Base-by-base conservation (phyloP, 164 flowering plant species). In the Piper betle region DNA sequence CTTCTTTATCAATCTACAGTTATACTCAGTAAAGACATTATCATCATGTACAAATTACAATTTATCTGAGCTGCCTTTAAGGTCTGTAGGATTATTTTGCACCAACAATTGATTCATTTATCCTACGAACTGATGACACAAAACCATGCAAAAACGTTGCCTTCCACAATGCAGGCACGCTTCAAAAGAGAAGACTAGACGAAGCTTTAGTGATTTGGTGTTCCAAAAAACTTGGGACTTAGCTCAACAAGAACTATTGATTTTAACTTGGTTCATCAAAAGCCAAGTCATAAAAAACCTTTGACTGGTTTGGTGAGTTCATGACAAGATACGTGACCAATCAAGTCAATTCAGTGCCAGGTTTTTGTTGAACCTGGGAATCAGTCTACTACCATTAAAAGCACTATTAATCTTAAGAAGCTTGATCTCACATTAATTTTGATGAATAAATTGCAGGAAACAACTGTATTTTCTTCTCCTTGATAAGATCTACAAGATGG, bases 381-480 rank as follows among this genome's bases (percentile, higher is more conserved):
- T 46, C 50, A 9, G 50, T 15, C 12, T 0, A 46, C 50, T 46
- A 9, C 11, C 11, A 15, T 46, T 15, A 46, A 15, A 46, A 46
- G 50, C 1, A 46, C 50, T 10, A 46, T 46, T 10, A 3, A 46
- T 10, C 50, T 46, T 46, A 10, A 8, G 7, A 46, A 46, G 50
- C 39, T 9, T 10, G 58, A 39, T 25, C 91, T 82, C 74, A 89
- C 96, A 87, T 25, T 57, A 89, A 71, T 48, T 79, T 61, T 7
- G 73, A 69, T 17, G 98, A 87, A 76, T 78, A 73, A 69, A 89
- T 62, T 55, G 80, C 72, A 63, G 89, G 84, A 74, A 79, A 81
- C 57, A 87, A 61, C 64, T 80, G 84, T 65, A 89, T 76, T 76
- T 68, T 85, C 69, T 80, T 83, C 63, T 73, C 80, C 66, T 75